Conservation (phyloP, 176 grass and related monocot genomes). For the Lolium multiflorum region DNA sequence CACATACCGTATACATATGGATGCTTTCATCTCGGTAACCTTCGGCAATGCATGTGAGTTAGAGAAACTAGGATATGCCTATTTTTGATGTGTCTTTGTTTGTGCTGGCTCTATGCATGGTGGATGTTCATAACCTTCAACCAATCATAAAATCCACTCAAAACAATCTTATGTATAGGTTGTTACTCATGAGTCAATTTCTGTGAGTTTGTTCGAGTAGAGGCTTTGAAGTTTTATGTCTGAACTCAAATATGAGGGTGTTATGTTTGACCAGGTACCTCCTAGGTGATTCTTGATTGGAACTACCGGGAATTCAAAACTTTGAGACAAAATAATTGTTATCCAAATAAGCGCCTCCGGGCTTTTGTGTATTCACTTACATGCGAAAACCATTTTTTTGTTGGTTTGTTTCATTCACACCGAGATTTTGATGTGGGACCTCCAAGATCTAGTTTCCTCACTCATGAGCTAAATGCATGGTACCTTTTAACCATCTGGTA, state of each 20-base stretch:
- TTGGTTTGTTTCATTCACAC: too few relatives aligned
- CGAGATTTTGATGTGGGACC: too few relatives aligned
- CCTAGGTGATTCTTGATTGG: too few relatives aligned
- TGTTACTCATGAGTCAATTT: background rate
- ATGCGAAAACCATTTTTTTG: too few relatives aligned
- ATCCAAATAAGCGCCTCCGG: too few relatives aligned
- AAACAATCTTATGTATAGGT: background rate
- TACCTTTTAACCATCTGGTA: too few relatives aligned
- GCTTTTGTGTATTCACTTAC: too few relatives aligned
- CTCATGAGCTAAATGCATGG: too few relatives aligned
- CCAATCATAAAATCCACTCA: background rate
- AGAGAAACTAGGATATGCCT: background rate
- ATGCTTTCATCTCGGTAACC: background rate
- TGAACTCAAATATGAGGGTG: background rate
- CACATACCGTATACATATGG: background rate
- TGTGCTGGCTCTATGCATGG: background rate
- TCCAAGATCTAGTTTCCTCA: too few relatives aligned
- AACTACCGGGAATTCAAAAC: too few relatives aligned
- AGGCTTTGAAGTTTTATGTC: background rate
- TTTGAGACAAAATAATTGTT: too few relatives aligned
- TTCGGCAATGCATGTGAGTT: background rate
- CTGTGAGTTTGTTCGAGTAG: background rate
- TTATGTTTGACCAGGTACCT: background rate
- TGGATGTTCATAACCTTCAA: background rate
- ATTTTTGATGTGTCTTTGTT: background rate